A percentile compares a stretch with the other conserved stretches of the same genome.
Conservation (phyloP, 2,329 filamentous ascomycete species). For the Verticillium nonalfalfae region DNA sequence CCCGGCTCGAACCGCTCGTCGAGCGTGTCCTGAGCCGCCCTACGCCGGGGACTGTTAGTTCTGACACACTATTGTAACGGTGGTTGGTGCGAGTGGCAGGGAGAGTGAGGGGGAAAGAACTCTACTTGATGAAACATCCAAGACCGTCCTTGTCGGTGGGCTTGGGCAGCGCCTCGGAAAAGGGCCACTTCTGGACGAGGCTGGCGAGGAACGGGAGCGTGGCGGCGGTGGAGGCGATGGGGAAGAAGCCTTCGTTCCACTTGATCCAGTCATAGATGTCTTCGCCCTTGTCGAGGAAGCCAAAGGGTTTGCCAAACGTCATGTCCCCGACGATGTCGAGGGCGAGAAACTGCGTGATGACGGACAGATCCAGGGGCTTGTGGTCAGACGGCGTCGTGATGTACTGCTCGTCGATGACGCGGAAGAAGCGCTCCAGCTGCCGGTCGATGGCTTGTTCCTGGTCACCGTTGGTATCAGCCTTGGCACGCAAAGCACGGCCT, state of each 20-base stretch:
- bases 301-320: slow-evolving; percentile 45
- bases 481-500: neutral
- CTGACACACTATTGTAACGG: neutral
- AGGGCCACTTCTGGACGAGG: slow-evolving; percentile 27
- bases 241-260: slow-evolving; percentile 33
- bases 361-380: slow-evolving; percentile 38
- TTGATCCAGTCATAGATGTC: slow-evolving; percentile 40
- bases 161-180: slow-evolving; percentile 25
- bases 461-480: neutral
- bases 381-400: slow-evolving; percentile 26
- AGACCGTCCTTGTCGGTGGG: slow-evolving; percentile 30
- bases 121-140: slow-evolving; percentile 30
- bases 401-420: slow-evolving; percentile 41
- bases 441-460: slow-evolving; percentile 33
- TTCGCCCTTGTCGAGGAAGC: slow-evolving; percentile 39
- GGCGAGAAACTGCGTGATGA: slow-evolving; percentile 44
- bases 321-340: slow-evolving; percentile 48
- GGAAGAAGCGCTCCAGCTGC: slow-evolving; percentile 30
- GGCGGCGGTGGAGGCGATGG: slow-evolving; percentile 27
- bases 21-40: neutral
- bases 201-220: slow-evolving; percentile 28
- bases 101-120: neutral
- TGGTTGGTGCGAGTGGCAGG: no score
- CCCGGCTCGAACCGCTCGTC: slow-evolving; percentile 8
- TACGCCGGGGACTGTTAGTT: slow-evolving; percentile 9